phyloP scores from a whole-genome alignment of 2,329 filamentous ascomycete genomes.

The Gyromitra esculenta region DNA sequence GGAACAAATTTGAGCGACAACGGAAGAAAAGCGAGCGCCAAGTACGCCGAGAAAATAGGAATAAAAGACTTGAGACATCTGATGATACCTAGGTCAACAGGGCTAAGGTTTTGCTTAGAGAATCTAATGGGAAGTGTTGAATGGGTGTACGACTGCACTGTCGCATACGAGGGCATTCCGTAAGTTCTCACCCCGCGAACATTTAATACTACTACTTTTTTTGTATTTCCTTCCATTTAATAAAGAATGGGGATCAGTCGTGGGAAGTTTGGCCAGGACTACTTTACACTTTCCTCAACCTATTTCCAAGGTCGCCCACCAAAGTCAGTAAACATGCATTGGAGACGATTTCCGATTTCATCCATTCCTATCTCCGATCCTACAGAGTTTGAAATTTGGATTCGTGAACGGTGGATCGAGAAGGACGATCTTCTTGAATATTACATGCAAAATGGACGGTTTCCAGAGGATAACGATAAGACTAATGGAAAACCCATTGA shows the following conservation, averaged over 20 bases:
- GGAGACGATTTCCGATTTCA: conserved; percentile 82
- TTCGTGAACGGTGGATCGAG: conserved; percentile 86
- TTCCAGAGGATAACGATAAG: conserved; percentile 72
- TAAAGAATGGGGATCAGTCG: conserved; percentile 65
- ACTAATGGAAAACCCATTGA: conserved; percentile 38
- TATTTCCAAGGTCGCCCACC: conserved; percentile 89
- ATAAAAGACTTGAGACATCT: conserved; percentile 77
- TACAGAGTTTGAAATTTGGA: conserved; percentile 82
- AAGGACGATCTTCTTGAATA: conserved; percentile 90
- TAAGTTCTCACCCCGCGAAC: conserved; percentile 65
- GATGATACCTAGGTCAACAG: conserved; percentile 81
- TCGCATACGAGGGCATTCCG: conserved; percentile 94
- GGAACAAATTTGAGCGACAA: conserved; percentile 82
- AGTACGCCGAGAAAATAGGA: conserved; percentile 80
- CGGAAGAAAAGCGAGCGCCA: conserved; percentile 74
- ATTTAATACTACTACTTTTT: neutral
- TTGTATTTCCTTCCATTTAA: conserved; percentile 31
- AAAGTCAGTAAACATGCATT: conserved; percentile 96
- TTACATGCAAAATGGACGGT: conserved; percentile 79
- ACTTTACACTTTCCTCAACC: conserved; percentile 85
- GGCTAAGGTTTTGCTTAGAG: conserved; percentile 79
- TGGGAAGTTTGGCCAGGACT: conserved; percentile 86
- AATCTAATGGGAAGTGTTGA: conserved; percentile 76
- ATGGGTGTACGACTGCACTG: conserved; percentile 90
- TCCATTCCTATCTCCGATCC: conserved; percentile 82